A percentile compares a stretch with the other conserved stretches of the same genome.
phyloP scores from a whole-genome alignment of 2,329 filamentous ascomycete species.

The Nigrospora sphaerica region DNA sequence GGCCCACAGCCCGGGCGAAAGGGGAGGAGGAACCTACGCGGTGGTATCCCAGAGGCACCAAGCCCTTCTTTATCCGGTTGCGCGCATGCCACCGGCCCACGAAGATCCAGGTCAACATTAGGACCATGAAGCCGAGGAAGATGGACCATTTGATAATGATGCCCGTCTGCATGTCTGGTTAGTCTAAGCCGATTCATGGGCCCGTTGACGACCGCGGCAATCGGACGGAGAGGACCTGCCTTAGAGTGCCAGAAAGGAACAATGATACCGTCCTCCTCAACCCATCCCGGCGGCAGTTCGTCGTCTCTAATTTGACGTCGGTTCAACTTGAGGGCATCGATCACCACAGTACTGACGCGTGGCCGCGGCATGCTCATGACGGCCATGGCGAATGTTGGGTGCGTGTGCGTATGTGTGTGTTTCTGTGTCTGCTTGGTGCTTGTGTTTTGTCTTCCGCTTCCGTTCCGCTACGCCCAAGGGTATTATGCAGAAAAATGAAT shows the following conservation, averaged over 20 bases:
- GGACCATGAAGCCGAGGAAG: constrained; percentile 52
- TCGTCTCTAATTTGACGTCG: neutral
- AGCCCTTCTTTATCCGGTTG: constrained; percentile 56
- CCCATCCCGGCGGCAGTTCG: neutral
- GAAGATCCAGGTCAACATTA: constrained; percentile 56
- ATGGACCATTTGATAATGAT: constrained; percentile 65
- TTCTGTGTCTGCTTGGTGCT: no score
- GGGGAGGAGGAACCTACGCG: constrained; percentile 37
- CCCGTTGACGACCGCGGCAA: neutral
- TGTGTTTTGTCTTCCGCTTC: no score
- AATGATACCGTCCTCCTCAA: neutral
- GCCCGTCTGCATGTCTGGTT: constrained; percentile 39
- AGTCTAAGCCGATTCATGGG: neutral
- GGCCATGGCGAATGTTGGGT: neutral
- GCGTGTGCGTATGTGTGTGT: no score
- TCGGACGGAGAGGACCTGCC: neutral
- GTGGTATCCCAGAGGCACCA: constrained; percentile 63
- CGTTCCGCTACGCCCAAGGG: no score
- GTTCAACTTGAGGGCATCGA: neutral
- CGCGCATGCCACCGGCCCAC: constrained; percentile 66
- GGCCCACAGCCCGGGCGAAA: neutral
- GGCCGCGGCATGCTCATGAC: neutral
- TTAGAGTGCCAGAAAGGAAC: constrained; percentile 2
- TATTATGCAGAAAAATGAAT: no score
- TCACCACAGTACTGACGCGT: constrained; percentile 1